A percentile compares a stretch with the other conserved stretches of the same genome.
Evolutionary conservation across 2,329 filamentous ascomycete genomes (phyloP).

Genomic region (Cladophialophora bantiana): DNA sequence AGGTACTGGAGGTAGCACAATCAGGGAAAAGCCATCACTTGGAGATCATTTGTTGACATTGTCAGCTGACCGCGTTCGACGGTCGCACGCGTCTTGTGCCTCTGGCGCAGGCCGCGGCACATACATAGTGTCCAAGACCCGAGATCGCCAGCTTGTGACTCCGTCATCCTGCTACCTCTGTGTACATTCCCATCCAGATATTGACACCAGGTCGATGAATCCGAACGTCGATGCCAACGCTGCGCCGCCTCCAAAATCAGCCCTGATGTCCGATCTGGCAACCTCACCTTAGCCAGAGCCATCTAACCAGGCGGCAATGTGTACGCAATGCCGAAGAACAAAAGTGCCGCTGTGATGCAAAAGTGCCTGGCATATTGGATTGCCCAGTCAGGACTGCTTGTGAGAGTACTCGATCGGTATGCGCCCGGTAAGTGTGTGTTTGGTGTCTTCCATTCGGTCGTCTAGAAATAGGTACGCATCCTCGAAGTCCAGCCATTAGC

Average conservation of each 20-base stretch:
- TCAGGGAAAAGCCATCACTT: not conserved
- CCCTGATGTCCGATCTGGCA: not conserved
- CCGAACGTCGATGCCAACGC: not conserved
- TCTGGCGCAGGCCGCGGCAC: not conserved
- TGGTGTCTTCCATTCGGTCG: not conserved
- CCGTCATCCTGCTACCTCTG: constrained; percentile 5
- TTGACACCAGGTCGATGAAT: not conserved
- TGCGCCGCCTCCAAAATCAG: not conserved
- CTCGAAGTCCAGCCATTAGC: constrained; percentile 38
- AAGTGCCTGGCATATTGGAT: constrained; percentile 4
- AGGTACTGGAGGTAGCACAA: not conserved
- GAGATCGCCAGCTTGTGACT: constrained; percentile 8
- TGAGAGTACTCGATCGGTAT: not conserved
- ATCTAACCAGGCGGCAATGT: constrained; percentile 6
- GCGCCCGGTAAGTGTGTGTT: not conserved
- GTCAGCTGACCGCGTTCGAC: constrained; percentile 26
- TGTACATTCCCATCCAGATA: not conserved
- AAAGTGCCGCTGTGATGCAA: constrained; percentile 13
- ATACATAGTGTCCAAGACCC: not conserved
- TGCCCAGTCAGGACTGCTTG: not conserved
- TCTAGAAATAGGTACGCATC: constrained; percentile 33
- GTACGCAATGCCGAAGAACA: constrained; percentile 2
- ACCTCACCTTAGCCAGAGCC: not conserved
- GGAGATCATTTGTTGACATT: constrained; percentile 16
- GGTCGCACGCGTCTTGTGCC: constrained; percentile 18